Evolutionary conservation across 495 filamentous ascomycete species (phyloP).

Genomic region (Penicillium tannophilum): DNA sequence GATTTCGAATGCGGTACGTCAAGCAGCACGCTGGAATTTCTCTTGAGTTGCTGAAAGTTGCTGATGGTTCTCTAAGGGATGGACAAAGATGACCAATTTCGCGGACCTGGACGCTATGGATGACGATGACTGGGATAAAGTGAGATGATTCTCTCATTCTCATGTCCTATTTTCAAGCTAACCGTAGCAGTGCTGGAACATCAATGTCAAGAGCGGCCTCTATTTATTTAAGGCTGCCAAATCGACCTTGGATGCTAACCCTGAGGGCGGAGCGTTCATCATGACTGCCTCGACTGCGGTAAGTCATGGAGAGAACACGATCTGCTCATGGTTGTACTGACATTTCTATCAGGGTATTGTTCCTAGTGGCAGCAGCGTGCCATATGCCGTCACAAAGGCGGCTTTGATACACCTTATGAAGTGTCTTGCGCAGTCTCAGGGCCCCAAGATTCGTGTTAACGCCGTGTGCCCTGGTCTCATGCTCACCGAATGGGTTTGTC

Average conservation of each 20-base stretch:
- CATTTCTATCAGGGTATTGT: constrained; percentile 40
- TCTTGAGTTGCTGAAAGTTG: neutral
- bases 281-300: constrained; percentile 67
- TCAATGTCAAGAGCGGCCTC: constrained; percentile 69
- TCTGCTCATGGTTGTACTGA: neutral
- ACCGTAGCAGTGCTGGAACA: constrained; percentile 59
- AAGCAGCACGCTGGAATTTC: constrained; percentile 2
- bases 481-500: constrained; percentile 70
- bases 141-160: constrained; percentile 21
- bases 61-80: constrained; percentile 49
- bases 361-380: constrained; percentile 58
- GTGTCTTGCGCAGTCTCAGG: constrained; percentile 67
- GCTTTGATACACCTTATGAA: constrained; percentile 73
- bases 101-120: constrained; percentile 62
- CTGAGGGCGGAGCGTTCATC: constrained; percentile 69
- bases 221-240: constrained; percentile 63
- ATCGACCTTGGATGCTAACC: constrained; percentile 67
- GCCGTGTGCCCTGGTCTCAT: constrained; percentile 68
- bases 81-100: constrained; percentile 66
- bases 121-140: constrained; percentile 72
- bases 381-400: constrained; percentile 69
- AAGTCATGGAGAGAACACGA: constrained; percentile 10
- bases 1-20: constrained; percentile 68
- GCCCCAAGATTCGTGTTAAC: constrained; percentile 66
- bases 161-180: neutral